Percentiles rank a stretch among this genome's conserved stretches.
Conservation (phyloP, 345 rosid genomes). For the Balakata baccata region DNA sequence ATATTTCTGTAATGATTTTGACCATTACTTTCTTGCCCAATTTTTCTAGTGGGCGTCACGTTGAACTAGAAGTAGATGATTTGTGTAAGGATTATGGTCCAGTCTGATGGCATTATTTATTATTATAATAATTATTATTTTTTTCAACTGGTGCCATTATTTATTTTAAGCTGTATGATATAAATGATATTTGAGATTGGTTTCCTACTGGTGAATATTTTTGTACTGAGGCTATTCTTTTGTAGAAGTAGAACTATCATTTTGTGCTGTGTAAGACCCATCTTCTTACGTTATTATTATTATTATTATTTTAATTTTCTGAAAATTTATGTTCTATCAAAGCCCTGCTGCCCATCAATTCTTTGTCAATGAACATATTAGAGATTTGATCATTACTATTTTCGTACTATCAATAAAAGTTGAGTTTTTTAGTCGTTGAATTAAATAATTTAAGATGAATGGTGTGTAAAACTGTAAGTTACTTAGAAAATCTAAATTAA, state of each 20-base stretch:
- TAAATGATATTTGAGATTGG: background rate
- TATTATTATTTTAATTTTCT: background rate
- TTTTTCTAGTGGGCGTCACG: conserved; percentile 5
- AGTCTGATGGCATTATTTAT: background rate
- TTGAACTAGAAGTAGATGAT: background rate
- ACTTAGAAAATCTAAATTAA: too few relatives aligned
- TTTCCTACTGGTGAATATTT: conserved; percentile 9
- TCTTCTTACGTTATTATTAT: background rate
- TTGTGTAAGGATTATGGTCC: conserved; percentile 12
- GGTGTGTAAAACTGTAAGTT: too few relatives aligned
- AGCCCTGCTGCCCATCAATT: background rate
- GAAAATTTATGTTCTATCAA: background rate
- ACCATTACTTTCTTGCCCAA: background rate
- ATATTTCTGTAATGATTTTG: background rate
- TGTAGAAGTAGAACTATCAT: conserved; percentile 9
- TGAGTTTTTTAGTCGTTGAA: background rate
- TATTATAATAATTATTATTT: too few relatives aligned
- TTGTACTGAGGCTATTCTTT: conserved; percentile 4
- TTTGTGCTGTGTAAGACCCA: conserved; percentile 3
- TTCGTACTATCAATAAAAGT: too few relatives aligned
- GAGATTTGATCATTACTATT: too few relatives aligned
- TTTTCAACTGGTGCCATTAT: too few relatives aligned
- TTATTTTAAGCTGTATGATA: background rate
- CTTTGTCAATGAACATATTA: background rate
- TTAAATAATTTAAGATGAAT: too few relatives aligned